These are phyloP conservation scores for Cymbopogon flexuosus DNA, from an alignment of 202 grass and related monocot species.

Conservation along the genomic window DNA sequence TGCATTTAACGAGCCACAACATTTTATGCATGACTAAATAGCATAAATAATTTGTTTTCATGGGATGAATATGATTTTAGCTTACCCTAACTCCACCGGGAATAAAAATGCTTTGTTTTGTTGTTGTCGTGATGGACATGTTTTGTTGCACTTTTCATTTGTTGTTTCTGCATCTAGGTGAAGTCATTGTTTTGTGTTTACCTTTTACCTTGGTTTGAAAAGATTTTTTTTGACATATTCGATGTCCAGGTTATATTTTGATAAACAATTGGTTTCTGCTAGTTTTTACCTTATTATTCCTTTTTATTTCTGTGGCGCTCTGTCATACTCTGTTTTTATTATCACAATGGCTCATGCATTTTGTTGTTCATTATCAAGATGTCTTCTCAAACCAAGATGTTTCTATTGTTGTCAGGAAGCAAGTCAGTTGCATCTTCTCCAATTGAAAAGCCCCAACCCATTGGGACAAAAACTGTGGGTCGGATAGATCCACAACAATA, in stretches of 20 bases:
- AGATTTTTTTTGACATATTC: not conserved
- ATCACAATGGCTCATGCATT: not conserved
- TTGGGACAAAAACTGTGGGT: conserved; percentile 43
- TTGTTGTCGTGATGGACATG: not conserved
- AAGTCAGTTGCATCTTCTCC: conserved; percentile 65
- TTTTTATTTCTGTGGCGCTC: not conserved
- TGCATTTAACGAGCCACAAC: not conserved
- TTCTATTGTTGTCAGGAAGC: conserved; percentile 47
- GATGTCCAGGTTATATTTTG: not conserved
- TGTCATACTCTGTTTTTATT: not conserved
- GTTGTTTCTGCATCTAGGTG: not conserved
- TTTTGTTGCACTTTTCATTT: not conserved
- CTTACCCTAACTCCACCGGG: not conserved
- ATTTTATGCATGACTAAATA: not conserved
- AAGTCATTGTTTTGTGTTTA: conserved; percentile 18
- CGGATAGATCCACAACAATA: conserved; percentile 37
- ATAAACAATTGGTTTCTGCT: conserved; percentile 1
- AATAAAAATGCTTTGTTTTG: not conserved
- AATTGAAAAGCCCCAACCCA: conserved; percentile 55
- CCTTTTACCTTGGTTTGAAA: conserved; percentile 12
- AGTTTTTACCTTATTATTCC: not conserved
- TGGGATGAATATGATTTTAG: not conserved
- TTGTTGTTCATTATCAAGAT: conserved; percentile 11
- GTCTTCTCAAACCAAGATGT: conserved; percentile 32
- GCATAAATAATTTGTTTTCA: not conserved